Evolutionary conservation across 306 rosid genomes (phyloP).

Genomic region (Oxytropis ochrocephala): DNA sequence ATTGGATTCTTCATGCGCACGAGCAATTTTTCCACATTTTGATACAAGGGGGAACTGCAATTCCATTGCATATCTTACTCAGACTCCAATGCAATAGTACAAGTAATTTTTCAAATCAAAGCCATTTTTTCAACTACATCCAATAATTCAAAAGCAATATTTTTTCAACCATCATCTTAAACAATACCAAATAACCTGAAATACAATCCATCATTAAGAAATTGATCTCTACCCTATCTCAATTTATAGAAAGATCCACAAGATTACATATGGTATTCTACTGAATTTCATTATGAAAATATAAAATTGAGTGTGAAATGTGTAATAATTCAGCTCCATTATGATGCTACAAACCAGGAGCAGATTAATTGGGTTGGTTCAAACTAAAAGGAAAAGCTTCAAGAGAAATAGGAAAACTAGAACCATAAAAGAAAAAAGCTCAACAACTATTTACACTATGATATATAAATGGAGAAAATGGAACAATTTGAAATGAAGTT

Average conservation of each 20-base stretch:
- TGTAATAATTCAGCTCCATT: neutral
- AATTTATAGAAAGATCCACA: neutral
- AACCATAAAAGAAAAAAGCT: constrained; percentile 9
- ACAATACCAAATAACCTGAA: neutral
- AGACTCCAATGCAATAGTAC: constrained; percentile 17
- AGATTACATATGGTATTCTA: neutral
- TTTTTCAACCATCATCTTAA: neutral
- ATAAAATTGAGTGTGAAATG: neutral
- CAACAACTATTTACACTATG: neutral
- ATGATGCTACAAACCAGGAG: neutral
- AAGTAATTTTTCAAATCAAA: constrained; percentile 18
- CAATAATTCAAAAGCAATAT: neutral
- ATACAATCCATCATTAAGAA: neutral
- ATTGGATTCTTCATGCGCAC: constrained; percentile 47
- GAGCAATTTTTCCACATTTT: constrained; percentile 72
- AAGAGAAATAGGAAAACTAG: neutral
- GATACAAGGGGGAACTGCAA: constrained; percentile 93
- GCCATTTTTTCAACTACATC: neutral
- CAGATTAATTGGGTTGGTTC: neutral
- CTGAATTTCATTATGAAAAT: neutral
- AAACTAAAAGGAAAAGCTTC: neutral
- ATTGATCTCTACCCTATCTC: neutral
- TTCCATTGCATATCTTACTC: constrained; percentile 18
- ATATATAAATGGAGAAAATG: neutral
- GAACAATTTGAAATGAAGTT: neutral